Percentiles rank a stretch among this genome's conserved stretches.
These are phyloP conservation scores for Limonium bicolor DNA, from an alignment of 148 eudicot species.

Conservation along the genomic window DNA sequence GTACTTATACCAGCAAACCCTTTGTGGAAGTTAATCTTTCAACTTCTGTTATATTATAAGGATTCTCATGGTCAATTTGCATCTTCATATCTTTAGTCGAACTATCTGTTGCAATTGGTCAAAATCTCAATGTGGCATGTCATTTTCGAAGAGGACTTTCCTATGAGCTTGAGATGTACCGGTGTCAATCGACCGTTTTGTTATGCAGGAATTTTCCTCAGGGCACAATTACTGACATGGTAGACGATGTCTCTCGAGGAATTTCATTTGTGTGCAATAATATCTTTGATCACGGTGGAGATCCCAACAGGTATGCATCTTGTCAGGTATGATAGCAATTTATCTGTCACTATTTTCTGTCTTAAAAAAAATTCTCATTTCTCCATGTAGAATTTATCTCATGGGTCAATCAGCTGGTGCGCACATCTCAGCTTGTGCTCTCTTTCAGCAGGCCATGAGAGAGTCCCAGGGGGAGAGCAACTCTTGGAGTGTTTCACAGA, in stretches of 20 bases:
- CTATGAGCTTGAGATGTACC: no score
- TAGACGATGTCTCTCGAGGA: slow-evolving; percentile 68
- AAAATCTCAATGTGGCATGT: no score
- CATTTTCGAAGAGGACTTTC: no score
- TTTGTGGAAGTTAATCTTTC: not conserved
- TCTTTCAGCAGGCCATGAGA: slow-evolving; percentile 56
- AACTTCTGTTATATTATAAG: not conserved
- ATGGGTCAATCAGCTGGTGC: slow-evolving; percentile 98
- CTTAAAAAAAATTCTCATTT: not conserved
- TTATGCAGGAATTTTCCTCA: slow-evolving; percentile 93
- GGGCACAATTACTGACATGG: slow-evolving; percentile 88
- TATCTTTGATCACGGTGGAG: slow-evolving; percentile 53
- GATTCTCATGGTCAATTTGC: not conserved
- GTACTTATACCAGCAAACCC: not conserved
- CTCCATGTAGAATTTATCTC: slow-evolving; percentile 44
- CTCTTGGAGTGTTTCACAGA: slow-evolving; percentile 80
- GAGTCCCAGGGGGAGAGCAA: slow-evolving; percentile 46
- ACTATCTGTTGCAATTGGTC: no score
- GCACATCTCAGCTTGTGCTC: slow-evolving; percentile 74
- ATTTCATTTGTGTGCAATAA: slow-evolving; percentile 57
- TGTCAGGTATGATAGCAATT: not conserved
- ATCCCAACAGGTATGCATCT: slow-evolving; percentile 49
- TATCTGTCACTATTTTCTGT: slow-evolving; percentile 6
- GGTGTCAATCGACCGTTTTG: not conserved
- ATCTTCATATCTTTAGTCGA: not conserved